Base-by-base conservation (phyloP, 2,329 filamentous ascomycete species). In the Penicillium frequentans region DNA sequence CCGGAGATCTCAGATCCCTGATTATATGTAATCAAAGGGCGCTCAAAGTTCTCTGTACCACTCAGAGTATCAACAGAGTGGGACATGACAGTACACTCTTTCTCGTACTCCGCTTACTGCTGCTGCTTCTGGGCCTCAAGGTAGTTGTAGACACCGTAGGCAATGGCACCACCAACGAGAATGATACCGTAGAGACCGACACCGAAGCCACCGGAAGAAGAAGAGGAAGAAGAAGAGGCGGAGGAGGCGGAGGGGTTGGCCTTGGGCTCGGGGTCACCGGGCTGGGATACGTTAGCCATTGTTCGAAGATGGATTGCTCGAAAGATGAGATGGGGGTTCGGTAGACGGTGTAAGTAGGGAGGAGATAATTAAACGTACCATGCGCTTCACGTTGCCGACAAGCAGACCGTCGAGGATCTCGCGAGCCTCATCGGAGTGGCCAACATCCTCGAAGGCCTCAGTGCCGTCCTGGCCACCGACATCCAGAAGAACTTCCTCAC, bases 371-470 rank as follows among this genome's bases (percentile, higher is more conserved):
- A 23, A 14, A 75, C 86, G 70, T 84, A 96, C 91, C 82, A 85
- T 75, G 76, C 91, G 86, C 87, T 96, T 96, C 75, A 97, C 78
- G 37, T 74, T 82, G 64, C 91, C 93, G 65, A 95, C 84, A 52
- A 87, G 78, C 64, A 96, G 81, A 71, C 86, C 85, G 31, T 89
- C 87, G 56, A 99, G 87, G 66, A 96, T 93, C 82, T 98, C 93
- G 66, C 95, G 89, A 66, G 95, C 95, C 84, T 99, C 95, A 78
- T 99, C 95, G 71, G 90, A 96, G 89, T 99, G 95, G 73, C 95
- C 95, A 72, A 99, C 95, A 79, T 99, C 95, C 82, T 99, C 95
- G 75, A 99, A 99, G 61, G 95, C 93, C 81, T 98, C 95, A 69
- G 93, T 96, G 71, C 90, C 90, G 78, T 99, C 95, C 81, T 96